A percentile compares a stretch with the other conserved stretches of the same genome.
Evolutionary conservation across 805 yeast species (phyloP).

Genomic region (Wickerhamomyces alni): DNA sequence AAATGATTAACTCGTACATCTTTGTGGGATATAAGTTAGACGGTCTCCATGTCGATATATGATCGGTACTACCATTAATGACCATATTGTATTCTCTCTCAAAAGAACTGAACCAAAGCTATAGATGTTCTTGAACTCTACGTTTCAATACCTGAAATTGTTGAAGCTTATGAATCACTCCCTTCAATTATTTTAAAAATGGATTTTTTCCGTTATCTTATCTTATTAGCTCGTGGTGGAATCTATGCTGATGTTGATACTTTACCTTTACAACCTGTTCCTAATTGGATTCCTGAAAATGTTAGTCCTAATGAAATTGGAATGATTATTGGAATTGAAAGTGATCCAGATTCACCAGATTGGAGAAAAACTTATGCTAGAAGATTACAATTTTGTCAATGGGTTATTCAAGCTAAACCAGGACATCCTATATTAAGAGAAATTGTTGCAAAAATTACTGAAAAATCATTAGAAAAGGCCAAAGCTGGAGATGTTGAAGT

Average conservation of each 20-base stretch:
- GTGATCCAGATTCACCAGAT: slow-evolving; percentile 56
- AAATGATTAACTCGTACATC: no score
- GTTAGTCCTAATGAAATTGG: slow-evolving; percentile 66
- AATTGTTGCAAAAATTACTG: slow-evolving; percentile 64
- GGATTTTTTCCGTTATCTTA: slow-evolving; percentile 71
- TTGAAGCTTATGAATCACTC: slow-evolving; percentile 58
- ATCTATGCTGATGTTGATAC: slow-evolving; percentile 81
- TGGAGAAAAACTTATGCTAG: slow-evolving; percentile 61
- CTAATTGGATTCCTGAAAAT: slow-evolving; percentile 79
- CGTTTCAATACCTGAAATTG: slow-evolving; percentile 58
- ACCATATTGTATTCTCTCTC: no score
- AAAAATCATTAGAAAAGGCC: slow-evolving; percentile 40
- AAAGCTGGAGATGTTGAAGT: slow-evolving; percentile 25
- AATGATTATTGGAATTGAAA: slow-evolving; percentile 62
- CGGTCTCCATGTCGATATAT: no score
- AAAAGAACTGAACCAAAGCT: background rate
- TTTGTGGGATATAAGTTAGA: no score
- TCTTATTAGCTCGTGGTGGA: slow-evolving; percentile 72
- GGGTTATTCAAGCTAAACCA: slow-evolving; percentile 79
- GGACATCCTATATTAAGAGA: slow-evolving; percentile 81
- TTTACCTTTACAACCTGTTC: slow-evolving; percentile 69
- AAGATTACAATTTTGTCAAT: slow-evolving; percentile 72
- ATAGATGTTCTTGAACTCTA: slow-evolving; percentile 45
- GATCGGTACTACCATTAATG: no score
- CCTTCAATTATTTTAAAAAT: slow-evolving; percentile 63